A percentile compares a stretch with the other conserved stretches of the same genome.
Conservation (phyloP, 1,284 basidiomycete genomes). For the Pseudozyma tsukubaensis region DNA sequence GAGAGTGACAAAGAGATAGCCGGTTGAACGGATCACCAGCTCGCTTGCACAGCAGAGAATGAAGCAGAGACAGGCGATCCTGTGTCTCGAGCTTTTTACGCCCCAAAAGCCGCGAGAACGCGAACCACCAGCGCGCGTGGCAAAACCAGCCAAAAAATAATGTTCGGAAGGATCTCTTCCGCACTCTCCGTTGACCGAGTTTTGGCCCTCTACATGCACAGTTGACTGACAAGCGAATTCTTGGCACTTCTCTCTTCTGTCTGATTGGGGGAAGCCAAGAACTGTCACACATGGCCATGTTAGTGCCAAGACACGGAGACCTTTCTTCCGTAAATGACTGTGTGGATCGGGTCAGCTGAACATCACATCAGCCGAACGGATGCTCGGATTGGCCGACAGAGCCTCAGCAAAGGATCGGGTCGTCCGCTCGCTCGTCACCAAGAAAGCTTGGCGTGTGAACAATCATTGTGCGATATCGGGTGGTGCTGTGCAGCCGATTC, state of each 20-base stretch:
- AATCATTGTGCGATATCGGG: no score
- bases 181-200: slow-evolving; percentile 4
- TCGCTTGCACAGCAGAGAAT: no score
- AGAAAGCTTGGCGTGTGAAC: no score
- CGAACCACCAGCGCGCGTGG: neutral
- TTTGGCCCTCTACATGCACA: neutral
- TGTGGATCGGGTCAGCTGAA: slow-evolving; percentile 6
- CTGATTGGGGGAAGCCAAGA: neutral
- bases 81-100: neutral
- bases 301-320: slow-evolving; percentile 1
- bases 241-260: slow-evolving; percentile 12
- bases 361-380: neutral
- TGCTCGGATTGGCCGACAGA: slow-evolving; percentile 6
- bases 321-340: slow-evolving; percentile 3
- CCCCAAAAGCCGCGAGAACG: neutral
- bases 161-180: slow-evolving; percentile 11
- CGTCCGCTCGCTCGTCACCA: no score
- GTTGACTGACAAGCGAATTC: slow-evolving; percentile 9
- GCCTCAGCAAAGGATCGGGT: no score
- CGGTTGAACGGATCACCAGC: no score
- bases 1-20: no score
- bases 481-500: no score
- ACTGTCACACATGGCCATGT: slow-evolving; percentile 8
- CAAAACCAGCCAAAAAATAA: neutral
- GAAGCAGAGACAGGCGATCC: no score